phyloP scores from a whole-genome alignment of 2,329 filamentous ascomycete genomes.

The Grosmannia huntii region DNA sequence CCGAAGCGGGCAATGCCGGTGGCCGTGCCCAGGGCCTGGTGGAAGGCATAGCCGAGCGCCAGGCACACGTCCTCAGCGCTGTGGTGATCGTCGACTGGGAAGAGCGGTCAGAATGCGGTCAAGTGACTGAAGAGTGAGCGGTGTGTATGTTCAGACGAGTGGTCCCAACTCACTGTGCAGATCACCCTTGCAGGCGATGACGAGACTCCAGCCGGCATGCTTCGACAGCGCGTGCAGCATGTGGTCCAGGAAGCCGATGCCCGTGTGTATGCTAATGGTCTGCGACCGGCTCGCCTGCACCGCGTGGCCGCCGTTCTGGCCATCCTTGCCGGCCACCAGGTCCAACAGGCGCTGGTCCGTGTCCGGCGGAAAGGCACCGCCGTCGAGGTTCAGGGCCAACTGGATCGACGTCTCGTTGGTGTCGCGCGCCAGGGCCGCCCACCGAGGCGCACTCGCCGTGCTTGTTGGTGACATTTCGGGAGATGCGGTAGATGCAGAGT shows the following conservation, averaged over 20 bases:
- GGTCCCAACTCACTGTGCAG: constrained; percentile 61
- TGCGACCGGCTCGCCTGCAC: constrained; percentile 75
- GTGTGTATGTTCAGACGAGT: no score
- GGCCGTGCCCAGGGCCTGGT: constrained; percentile 61
- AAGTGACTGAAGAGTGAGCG: no score
- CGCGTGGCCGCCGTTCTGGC: constrained; percentile 52
- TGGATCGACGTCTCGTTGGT: constrained; percentile 99
- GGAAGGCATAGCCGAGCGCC: constrained; percentile 77
- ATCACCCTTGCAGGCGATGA: constrained; percentile 73
- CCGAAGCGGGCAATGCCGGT: constrained; percentile 83
- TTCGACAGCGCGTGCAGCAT: constrained; percentile 97
- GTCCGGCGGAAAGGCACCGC: constrained; percentile 60
- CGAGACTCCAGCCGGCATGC: constrained; percentile 87
- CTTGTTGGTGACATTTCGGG: constrained; percentile 14
- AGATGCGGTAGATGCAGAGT: background rate
- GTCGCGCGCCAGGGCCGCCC: constrained; percentile 68
- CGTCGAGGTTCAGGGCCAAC: constrained; percentile 84
- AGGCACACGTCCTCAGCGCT: constrained; percentile 93
- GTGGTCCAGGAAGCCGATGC: constrained; percentile 96
- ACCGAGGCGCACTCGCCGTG: constrained; percentile 36
- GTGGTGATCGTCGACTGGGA: constrained; percentile 89
- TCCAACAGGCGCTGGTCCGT: constrained; percentile 41
- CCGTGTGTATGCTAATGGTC: constrained; percentile 76
- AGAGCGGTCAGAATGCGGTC: background rate
- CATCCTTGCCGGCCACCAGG: constrained; percentile 30